These are phyloP conservation scores for Bathelium albidoporum DNA, from an alignment of 495 filamentous ascomycete species.

Conservation along the genomic window DNA sequence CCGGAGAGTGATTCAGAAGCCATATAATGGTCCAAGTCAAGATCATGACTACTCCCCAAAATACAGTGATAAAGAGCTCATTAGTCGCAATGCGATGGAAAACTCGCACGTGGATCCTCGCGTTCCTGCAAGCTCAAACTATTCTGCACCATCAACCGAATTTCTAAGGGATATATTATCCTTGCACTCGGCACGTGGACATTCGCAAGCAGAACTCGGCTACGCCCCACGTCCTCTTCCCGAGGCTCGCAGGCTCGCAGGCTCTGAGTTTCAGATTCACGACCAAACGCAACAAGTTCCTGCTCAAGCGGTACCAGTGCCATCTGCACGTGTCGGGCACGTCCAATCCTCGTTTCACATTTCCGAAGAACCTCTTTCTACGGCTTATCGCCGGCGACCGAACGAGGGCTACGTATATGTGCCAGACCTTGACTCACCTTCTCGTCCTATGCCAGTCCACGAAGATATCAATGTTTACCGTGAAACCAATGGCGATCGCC, in stretches of 20 bases:
- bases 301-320: background rate
- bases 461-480: background rate
- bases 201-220: background rate
- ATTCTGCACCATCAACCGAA: background rate
- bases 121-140: background rate
- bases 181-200: background rate
- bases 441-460: background rate
- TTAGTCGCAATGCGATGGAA: background rate
- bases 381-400: background rate
- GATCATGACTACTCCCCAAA: background rate
- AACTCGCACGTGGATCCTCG: background rate
- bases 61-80: background rate
- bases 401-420: background rate
- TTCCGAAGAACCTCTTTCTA: background rate
- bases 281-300: background rate
- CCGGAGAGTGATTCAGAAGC: constrained; percentile 24
- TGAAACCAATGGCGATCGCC: background rate
- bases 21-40: constrained; percentile 14
- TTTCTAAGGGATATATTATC: background rate
- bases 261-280: background rate
- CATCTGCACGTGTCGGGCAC: background rate
- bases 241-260: background rate
- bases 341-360: background rate
- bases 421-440: background rate
- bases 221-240: background rate